These are phyloP conservation scores for Aureobasidium mangrovei DNA, from an alignment of 2,329 filamentous ascomycete species.

Conservation along the genomic window DNA sequence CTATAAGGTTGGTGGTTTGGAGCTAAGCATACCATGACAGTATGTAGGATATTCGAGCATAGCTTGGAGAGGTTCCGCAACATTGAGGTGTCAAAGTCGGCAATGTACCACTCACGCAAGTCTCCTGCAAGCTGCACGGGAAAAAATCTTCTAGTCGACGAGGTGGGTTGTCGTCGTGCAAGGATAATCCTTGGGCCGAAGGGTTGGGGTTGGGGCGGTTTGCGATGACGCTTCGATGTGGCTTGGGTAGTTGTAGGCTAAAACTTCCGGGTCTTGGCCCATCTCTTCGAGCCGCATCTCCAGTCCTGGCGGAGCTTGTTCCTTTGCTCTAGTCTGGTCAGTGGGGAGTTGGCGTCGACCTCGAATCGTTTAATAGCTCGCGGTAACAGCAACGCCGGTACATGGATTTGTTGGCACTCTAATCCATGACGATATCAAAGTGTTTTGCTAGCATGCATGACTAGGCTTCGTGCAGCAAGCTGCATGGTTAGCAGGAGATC, in stretches of 20 bases:
- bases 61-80: no score
- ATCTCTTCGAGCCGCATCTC: neutral
- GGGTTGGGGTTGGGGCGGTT: neutral
- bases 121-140: neutral
- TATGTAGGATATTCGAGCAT: no score
- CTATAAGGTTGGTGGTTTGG: no score
- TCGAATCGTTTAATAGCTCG: neutral
- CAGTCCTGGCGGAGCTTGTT: conserved; percentile 1
- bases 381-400: neutral
- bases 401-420: neutral
- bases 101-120: neutral
- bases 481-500: neutral
- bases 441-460: neutral
- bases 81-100: no score
- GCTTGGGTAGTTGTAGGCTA: no score
- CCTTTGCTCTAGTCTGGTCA: neutral
- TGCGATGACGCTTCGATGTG: no score
- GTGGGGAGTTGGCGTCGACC: neutral
- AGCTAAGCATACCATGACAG: no score
- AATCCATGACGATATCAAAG: neutral
- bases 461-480: neutral
- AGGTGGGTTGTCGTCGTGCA: conserved; percentile 1
- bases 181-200: conserved; percentile 4
- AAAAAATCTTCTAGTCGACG: conserved; percentile 4
- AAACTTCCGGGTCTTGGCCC: neutral